Evolutionary conservation across 75 land plant genomes (phyloP).

Genomic region (Pinus albicaulis): DNA sequence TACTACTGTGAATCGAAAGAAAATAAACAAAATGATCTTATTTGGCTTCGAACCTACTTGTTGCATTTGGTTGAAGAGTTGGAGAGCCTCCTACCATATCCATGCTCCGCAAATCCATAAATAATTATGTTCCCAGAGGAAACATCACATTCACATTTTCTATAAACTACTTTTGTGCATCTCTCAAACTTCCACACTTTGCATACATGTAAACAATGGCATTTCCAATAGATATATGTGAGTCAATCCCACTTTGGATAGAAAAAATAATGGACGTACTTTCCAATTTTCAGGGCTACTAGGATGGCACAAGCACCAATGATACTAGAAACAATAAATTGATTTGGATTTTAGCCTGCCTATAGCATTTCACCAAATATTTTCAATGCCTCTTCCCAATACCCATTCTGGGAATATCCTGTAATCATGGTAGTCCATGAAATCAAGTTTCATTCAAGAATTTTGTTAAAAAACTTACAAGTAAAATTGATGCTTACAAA

Average conservation of each 20-base stretch:
- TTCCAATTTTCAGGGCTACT: conserved; percentile 29
- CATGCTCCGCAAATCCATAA: conserved; percentile 38
- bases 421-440: conserved; percentile 60
- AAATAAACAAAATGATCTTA: conserved; percentile 19
- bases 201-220: background rate
- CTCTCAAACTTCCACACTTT: conserved; percentile 2
- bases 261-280: conserved; percentile 30
- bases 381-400: conserved; percentile 37
- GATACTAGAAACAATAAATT: conserved; percentile 27
- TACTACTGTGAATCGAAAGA: conserved; percentile 12
- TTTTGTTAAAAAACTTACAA: conserved; percentile 6
- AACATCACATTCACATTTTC: conserved; percentile 15
- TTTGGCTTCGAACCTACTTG: conserved; percentile 23
- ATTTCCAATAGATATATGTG: conserved; percentile 26
- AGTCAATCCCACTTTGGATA: conserved; percentile 10
- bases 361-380: conserved; percentile 32
- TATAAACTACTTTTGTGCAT: conserved; percentile 29
- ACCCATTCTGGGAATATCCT: conserved; percentile 48
- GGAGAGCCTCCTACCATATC: conserved; percentile 28
- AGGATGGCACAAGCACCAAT: conserved; percentile 51
- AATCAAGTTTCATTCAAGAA: conserved; percentile 15
- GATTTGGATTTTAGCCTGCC: conserved; percentile 38
- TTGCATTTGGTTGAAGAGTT: conserved; percentile 45
- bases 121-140: conserved; percentile 55
- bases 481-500: conserved; percentile 1